A percentile compares a stretch with the other conserved stretches of the same genome.
phyloP scores from a whole-genome alignment of 192 early-diverging fungal genomes.

The Gryganskiella cystojenkinii region DNA sequence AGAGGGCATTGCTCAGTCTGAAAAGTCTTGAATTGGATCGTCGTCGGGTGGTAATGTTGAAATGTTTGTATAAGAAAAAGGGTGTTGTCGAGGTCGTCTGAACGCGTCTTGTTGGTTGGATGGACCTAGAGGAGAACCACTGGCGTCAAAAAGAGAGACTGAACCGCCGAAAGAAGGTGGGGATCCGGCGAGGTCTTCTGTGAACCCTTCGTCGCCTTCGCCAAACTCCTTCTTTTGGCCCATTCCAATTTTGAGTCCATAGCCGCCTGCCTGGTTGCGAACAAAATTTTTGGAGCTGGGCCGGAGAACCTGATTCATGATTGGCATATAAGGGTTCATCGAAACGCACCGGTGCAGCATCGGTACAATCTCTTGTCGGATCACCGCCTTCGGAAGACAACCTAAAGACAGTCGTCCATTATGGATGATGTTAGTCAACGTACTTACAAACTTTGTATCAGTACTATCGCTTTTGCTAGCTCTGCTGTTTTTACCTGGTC shows the following conservation, averaged over 20 bases:
- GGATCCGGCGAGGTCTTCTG: conserved; percentile 10
- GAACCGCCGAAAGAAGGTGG: not conserved
- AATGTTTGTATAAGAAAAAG: not conserved
- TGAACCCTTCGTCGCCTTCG: conserved; percentile 43
- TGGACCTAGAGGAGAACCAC: not conserved
- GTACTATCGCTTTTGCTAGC: no score
- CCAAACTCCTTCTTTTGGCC: conserved; percentile 33
- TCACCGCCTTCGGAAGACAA: conserved; percentile 27
- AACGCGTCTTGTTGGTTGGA: not conserved
- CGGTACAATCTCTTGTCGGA: conserved; percentile 44
- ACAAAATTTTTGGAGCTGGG: conserved; percentile 43
- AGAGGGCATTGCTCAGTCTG: conserved; percentile 17
- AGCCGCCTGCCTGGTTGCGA: conserved; percentile 13
- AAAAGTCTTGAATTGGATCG: conserved; percentile 49
- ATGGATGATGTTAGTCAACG: no score
- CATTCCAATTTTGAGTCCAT: conserved; percentile 16
- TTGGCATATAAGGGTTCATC: conserved; percentile 28
- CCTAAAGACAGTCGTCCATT: conserved; percentile 1
- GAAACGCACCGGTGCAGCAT: conserved; percentile 36
- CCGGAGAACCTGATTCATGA: conserved; percentile 27
- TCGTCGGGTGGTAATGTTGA: conserved; percentile 7
- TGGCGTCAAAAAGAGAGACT: conserved; percentile 2
- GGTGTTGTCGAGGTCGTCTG: not conserved
- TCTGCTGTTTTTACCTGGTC: conserved; percentile 35
- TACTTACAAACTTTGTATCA: no score